Evolutionary conservation across 2,329 filamentous ascomycete genomes (phyloP), one percentile per base, ranked within the genome.

Genomic region (Apiospora kogelbergensis): DNA sequence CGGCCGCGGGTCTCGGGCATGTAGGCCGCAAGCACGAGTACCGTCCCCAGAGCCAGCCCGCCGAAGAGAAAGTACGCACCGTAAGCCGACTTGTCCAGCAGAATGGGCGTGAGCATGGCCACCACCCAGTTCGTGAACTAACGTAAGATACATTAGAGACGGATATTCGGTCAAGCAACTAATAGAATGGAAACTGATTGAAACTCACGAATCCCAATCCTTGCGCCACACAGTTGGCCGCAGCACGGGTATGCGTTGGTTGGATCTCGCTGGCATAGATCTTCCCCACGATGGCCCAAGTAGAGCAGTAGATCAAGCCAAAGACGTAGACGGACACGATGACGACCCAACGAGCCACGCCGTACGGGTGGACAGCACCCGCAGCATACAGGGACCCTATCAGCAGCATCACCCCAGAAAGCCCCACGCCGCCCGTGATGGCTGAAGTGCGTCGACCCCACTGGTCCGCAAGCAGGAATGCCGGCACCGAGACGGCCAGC

Each of bases 261-360:
- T 89, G 87, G 45, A 89, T 89, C 76, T 90, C 88, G 10, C 83
- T 82, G 0, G 84, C 83, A 69, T 89, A 90, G 7, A 90, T 84
- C 70, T 86, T 86, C 64, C 85, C 80, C 0, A 83, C 81, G 17
- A 90, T 84, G 0, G 80, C 87, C 86, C 88, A 90, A 0, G 85
- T 84, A 0, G 76, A 78, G 22, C 78, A 80, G 71, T 83, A 88
- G 0, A 80, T 78, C 10, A 86, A 74, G 0, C 83, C 81, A 68
- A 86, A 88, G 0, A 84, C 71, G 73, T 84, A 88, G 22, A 88
- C 84, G 6, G 78, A 77, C 1, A 84, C 79, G 20, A 88, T 81
- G 13, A 88, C 84, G 11, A 86, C 76, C 84, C 85, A 88, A 44
- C 83, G 76, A 0, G 78, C 85, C 4, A 76, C 74, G 0, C 81